Base-by-base conservation (phyloP, 2,329 filamentous ascomycete genomes). In the Lasiodiplodia citricola region DNA sequence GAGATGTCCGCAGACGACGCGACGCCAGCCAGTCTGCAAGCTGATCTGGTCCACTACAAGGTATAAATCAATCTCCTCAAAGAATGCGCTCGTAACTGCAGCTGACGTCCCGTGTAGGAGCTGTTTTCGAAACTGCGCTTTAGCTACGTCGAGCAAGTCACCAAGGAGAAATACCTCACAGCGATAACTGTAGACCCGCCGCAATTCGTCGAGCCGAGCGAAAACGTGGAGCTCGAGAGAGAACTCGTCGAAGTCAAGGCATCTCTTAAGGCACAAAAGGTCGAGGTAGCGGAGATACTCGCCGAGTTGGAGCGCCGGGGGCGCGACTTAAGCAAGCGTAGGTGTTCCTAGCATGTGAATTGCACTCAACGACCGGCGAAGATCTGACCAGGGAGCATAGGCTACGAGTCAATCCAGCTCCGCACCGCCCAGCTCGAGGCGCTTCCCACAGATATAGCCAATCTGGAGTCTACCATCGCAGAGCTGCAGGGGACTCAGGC, bases 141-240 rank as follows among this genome's bases (percentile, higher is more conserved):
- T 84, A 96, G 92, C 72, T 98, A 98, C 81, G 92, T 97, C 74
- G 96, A 99, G 81, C 96, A 98, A 84, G 94, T 98, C 71, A 98
- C 95, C 55, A 99, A 98, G 82, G 96, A 99, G 80, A 97, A 97
- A 76, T 98, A 97, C 80, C 90, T 99, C 67, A 92, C 94, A 73
- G 91, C 92, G 71, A 96, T 98, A 74, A 93, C 96, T 18, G 93
- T 93, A 71, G 92, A 97, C 71, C 93, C 94, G 60, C 96, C 95
- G 0, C 86, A 94, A 18, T 91, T 98, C 56, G 92, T 97, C 69
- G 91, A 91, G 51, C 88, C 90, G 54, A 87, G 90, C 74, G 94
- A 98, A 76, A 98, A 97, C 77, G 71, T 76, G 3, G 75, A 74
- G 51, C 77, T 78, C 68, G 79, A 80, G 68, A 84, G 87, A 68